Conservation (phyloP, 306 rosid species). For the Malus sieversii region DNA sequence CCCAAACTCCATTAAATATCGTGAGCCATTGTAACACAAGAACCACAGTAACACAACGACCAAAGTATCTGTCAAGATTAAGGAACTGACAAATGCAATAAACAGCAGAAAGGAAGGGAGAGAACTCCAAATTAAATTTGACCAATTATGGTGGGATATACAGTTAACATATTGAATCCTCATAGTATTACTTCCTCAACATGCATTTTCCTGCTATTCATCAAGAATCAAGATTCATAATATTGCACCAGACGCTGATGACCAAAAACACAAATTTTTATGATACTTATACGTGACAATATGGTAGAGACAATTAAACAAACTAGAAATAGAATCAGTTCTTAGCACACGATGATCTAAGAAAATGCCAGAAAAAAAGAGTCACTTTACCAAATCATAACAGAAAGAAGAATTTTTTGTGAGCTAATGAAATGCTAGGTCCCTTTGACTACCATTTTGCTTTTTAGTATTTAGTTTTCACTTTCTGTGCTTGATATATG, state of each 20-base stretch:
- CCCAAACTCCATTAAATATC: slow-evolving; percentile 39
- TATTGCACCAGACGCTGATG: not conserved
- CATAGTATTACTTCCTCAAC: not conserved
- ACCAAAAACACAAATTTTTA: not conserved
- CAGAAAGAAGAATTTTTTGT: not conserved
- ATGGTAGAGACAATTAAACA: not conserved
- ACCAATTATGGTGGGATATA: not conserved
- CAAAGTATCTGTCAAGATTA: slow-evolving; percentile 46
- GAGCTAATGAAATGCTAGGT: not conserved
- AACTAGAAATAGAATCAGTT: not conserved
- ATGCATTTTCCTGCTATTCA: not conserved
- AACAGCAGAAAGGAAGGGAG: not conserved
- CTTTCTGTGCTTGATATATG: not conserved
- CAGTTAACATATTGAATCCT: not conserved
- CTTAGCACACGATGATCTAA: not conserved
- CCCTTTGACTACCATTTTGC: not conserved
- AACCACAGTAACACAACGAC: slow-evolving; percentile 73
- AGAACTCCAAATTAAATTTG: not conserved
- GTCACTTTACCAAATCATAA: not conserved
- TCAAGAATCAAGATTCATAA: not conserved
- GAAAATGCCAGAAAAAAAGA: not conserved
- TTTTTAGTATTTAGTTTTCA: not conserved
- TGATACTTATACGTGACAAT: not conserved
- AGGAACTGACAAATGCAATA: slow-evolving; percentile 37
- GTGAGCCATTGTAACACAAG: slow-evolving; percentile 42